These are phyloP conservation scores for Termitomyces titanicus DNA, from an alignment of 768 basidiomycete genomes.

Conservation along the genomic window DNA sequence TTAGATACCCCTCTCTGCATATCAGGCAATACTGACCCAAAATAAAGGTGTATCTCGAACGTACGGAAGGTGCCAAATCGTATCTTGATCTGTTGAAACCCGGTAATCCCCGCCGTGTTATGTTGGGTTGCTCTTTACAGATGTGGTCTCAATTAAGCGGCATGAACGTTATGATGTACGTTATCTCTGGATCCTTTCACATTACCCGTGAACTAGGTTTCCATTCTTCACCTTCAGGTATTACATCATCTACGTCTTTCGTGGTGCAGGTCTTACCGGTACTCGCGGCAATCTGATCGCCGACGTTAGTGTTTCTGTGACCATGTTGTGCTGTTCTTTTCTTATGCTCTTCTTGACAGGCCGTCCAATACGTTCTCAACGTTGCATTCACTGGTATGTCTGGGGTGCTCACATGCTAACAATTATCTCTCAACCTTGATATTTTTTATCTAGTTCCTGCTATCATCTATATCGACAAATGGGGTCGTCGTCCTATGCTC, in stretches of 20 bases:
- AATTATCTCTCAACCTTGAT: conserved; percentile 21
- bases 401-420: conserved; percentile 42
- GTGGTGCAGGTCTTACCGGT: conserved; percentile 74
- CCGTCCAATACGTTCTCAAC: conserved; percentile 62
- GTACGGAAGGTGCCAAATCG: conserved; percentile 67
- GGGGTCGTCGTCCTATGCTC: conserved; percentile 78
- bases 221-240: conserved; percentile 34
- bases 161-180: conserved; percentile 81
- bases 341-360: conserved; percentile 24
- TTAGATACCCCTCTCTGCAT: conserved; percentile 6
- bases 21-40: background rate
- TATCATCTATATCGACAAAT: conserved; percentile 67
- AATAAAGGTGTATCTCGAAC: conserved; percentile 48
- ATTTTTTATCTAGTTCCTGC: conserved; percentile 35
- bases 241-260: conserved; percentile 68
- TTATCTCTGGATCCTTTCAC: background rate
- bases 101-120: conserved; percentile 66
- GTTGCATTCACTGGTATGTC: conserved; percentile 37
- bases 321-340: background rate
- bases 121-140: conserved; percentile 67
- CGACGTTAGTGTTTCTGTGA: conserved; percentile 27
- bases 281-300: conserved; percentile 74
- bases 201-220: background rate
- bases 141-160: conserved; percentile 78
- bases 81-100: conserved; percentile 63